These are phyloP conservation scores for Diaporthe citri DNA, from an alignment of 2,329 filamentous ascomycete species.

Conservation along the genomic window DNA sequence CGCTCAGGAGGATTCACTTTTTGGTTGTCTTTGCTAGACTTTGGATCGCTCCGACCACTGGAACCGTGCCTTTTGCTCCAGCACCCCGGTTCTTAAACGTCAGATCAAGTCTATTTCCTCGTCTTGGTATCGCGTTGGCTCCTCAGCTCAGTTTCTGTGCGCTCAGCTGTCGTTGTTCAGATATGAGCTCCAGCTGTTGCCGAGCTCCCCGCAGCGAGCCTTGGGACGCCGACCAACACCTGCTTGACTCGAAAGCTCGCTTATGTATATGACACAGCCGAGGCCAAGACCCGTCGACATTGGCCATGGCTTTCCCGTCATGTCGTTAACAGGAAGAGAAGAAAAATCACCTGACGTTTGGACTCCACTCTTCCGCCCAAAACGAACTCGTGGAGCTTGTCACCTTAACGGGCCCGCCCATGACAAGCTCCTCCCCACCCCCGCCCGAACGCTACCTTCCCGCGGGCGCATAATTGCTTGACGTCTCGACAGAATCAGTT, in stretches of 20 bases:
- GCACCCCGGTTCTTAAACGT: neutral
- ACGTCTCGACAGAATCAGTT: conserved; percentile 4
- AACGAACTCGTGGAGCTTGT: conserved; percentile 32
- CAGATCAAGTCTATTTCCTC: neutral
- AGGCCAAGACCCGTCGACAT: neutral
- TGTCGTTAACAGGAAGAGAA: neutral
- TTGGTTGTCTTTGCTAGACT: conserved; percentile 12
- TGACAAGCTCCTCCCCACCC: conserved; percentile 8
- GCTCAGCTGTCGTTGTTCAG: neutral
- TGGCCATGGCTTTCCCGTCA: neutral
- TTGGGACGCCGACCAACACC: neutral
- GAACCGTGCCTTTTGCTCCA: conserved; percentile 6
- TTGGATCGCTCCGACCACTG: neutral
- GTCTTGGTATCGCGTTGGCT: neutral
- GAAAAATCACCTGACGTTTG: conserved; percentile 5
- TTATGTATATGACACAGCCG: conserved; percentile 18
- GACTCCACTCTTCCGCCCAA: conserved; percentile 10
- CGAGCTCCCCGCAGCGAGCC: neutral
- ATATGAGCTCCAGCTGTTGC: neutral
- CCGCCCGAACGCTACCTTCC: neutral
- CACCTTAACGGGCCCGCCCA: conserved; percentile 13
- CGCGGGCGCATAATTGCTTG: conserved; percentile 3
- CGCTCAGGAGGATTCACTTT: neutral
- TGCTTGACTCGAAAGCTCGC: conserved; percentile 6
- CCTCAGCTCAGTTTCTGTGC: conserved; percentile 11